phyloP scores from a whole-genome alignment of 352 stramenopile species.

The Phytophthora sansomeana region DNA sequence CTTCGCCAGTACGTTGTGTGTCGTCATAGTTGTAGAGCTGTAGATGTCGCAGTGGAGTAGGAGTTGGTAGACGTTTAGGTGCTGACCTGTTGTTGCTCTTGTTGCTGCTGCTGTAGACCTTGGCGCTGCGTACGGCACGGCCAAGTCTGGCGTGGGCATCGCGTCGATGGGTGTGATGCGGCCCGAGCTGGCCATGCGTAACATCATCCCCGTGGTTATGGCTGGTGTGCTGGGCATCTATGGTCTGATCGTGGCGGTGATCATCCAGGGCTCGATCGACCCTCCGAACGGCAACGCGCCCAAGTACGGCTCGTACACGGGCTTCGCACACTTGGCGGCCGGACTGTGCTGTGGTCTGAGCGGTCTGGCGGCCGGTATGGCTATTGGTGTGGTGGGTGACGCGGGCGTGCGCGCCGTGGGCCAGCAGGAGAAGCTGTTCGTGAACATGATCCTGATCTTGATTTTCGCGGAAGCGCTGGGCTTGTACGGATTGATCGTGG shows the following conservation, averaged over 20 bases:
- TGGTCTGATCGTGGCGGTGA: slow-evolving; percentile 95
- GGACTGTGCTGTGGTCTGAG: slow-evolving; percentile 95
- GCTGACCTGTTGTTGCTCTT: slow-evolving; percentile 5
- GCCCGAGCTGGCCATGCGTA: slow-evolving; percentile 97
- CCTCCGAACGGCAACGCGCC: slow-evolving; percentile 66
- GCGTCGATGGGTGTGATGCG: slow-evolving; percentile 96
- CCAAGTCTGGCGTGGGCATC: slow-evolving; percentile 98
- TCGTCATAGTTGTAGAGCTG: background rate
- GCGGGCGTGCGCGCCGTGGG: slow-evolving; percentile 96
- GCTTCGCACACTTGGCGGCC: slow-evolving; percentile 94
- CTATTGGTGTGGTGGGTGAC: slow-evolving; percentile 96
- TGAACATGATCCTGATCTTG: slow-evolving; percentile 98
- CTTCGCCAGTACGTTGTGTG: slow-evolving; percentile 44
- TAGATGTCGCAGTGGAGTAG: background rate
- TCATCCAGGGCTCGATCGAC: slow-evolving; percentile 94
- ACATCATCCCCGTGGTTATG: slow-evolving; percentile 99
- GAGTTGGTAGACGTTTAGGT: too few species aligned
- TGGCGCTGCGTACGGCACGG: slow-evolving; percentile 96
- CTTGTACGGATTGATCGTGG: slow-evolving; percentile 97
- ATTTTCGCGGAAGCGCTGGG: slow-evolving; percentile 99
- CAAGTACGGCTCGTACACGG: slow-evolving; percentile 95
- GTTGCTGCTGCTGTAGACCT: slow-evolving; percentile 77
- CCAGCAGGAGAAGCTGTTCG: slow-evolving; percentile 98
- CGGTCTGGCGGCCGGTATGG: slow-evolving; percentile 94
- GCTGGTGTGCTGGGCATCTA: slow-evolving; percentile 98